phyloP scores from a whole-genome alignment of 2,329 filamentous ascomycete species.

The Aquanectria penicillioides region DNA sequence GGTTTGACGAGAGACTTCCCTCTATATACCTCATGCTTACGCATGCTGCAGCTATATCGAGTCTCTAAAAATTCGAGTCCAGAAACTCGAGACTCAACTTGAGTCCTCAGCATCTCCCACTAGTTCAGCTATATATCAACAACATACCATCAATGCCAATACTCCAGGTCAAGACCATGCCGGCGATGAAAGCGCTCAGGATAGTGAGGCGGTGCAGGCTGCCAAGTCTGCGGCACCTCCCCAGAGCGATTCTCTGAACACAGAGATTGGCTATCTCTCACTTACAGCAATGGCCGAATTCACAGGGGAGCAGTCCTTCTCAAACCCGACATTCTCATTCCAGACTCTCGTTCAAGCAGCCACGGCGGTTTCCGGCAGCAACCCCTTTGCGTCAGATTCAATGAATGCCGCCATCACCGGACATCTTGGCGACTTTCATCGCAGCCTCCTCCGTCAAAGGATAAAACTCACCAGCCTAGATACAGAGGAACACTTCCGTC shows the following conservation, averaged over 20 bases:
- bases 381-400: slow-evolving; percentile 5
- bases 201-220: neutral
- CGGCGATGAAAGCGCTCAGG: neutral
- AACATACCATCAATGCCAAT: neutral
- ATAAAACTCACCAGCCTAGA: slow-evolving; percentile 14
- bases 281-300: slow-evolving; percentile 22
- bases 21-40: neutral
- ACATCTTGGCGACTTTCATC: slow-evolving; percentile 17
- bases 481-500: slow-evolving; percentile 10
- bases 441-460: slow-evolving; percentile 14
- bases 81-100: slow-evolving; percentile 10
- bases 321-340: slow-evolving; percentile 12
- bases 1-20: slow-evolving; percentile 5
- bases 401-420: slow-evolving; percentile 14
- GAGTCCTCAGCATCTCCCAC: neutral
- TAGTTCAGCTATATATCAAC: neutral
- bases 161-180: neutral
- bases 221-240: neutral
- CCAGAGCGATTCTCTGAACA: slow-evolving; percentile 9
- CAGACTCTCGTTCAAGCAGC: slow-evolving; percentile 19
- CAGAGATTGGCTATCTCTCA: slow-evolving; percentile 17
- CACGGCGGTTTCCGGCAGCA: slow-evolving; percentile 18
- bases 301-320: slow-evolving; percentile 12
- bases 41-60: slow-evolving; percentile 18
- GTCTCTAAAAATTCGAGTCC: slow-evolving; percentile 13